These are phyloP conservation scores for Gynochthodes officinalis DNA, from an alignment of 257 asterid species.

Conservation along the genomic window DNA sequence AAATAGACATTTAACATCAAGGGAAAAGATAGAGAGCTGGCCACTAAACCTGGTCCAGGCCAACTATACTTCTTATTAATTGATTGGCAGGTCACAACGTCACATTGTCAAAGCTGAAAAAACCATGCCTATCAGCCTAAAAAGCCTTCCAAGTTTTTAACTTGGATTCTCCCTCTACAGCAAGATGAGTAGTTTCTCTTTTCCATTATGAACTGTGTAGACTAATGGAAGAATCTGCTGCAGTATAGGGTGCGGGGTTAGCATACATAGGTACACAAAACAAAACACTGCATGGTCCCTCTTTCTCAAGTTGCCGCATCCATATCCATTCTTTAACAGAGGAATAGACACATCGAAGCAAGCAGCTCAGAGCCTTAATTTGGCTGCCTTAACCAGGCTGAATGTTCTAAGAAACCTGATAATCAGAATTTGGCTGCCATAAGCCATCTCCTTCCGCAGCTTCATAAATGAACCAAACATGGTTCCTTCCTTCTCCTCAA, in stretches of 20 bases:
- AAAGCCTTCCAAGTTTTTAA: not conserved
- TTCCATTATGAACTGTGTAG: not conserved
- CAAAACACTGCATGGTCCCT: constrained; percentile 12
- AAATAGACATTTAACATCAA: not conserved
- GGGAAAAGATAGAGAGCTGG: constrained; percentile 1
- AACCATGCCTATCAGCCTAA: not conserved
- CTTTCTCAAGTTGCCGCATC: constrained; percentile 16
- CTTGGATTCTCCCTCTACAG: not conserved
- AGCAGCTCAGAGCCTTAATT: not conserved
- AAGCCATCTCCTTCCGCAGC: no score
- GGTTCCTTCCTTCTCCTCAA: no score
- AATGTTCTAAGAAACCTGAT: no score
- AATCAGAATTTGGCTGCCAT: no score
- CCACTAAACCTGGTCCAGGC: constrained; percentile 8
- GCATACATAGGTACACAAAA: not conserved
- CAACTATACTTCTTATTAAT: not conserved
- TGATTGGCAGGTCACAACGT: not conserved
- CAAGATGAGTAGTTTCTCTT: not conserved
- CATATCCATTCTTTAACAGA: not conserved
- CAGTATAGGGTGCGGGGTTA: not conserved
- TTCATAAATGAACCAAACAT: no score
- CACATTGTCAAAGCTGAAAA: no score
- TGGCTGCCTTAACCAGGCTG: no score
- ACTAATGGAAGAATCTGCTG: constrained; percentile 6
- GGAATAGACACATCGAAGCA: not conserved